A percentile compares a stretch with the other conserved stretches of the same genome.
Conservation (phyloP, 2,329 filamentous ascomycete genomes). For the Raffaelea albimanens region DNA sequence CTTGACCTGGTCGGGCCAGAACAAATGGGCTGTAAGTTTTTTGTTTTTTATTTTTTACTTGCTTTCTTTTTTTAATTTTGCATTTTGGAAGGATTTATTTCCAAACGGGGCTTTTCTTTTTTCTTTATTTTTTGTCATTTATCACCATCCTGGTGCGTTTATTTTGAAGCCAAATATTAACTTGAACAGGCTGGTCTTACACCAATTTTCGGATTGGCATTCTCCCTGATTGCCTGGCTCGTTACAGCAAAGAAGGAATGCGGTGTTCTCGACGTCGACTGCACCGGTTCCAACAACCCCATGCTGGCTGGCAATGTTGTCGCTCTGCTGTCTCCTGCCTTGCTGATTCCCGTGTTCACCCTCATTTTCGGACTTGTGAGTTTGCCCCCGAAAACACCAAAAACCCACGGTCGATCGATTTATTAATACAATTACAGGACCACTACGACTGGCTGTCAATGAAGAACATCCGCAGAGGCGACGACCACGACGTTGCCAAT, state of each 20-base stretch:
- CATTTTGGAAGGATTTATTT: no score
- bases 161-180: no score
- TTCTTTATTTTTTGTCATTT: not conserved
- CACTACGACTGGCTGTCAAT: constrained; percentile 84
- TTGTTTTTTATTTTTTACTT: no score
- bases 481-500: constrained; percentile 63
- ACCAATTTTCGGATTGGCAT: constrained; percentile 58
- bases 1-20: constrained; percentile 72
- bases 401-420: no score
- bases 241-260: constrained; percentile 64
- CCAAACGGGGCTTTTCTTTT: no score
- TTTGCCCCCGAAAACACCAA: no score
- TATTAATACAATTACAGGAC: constrained; percentile 31
- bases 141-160: no score
- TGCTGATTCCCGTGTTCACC: constrained; percentile 71
- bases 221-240: constrained; percentile 66
- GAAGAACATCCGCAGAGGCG: constrained; percentile 66
- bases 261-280: constrained; percentile 58
- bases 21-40: constrained; percentile 51
- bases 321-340: constrained; percentile 64
- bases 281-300: constrained; percentile 75
- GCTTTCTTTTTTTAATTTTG: no score
- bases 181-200: constrained; percentile 46
- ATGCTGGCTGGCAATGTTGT: constrained; percentile 85
- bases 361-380: constrained; percentile 45